Percentiles rank a stretch among this genome's conserved stretches.
These are phyloP conservation scores for Amauroascus verrucosus DNA, from an alignment of 2,329 filamentous ascomycete genomes.

Conservation along the genomic window DNA sequence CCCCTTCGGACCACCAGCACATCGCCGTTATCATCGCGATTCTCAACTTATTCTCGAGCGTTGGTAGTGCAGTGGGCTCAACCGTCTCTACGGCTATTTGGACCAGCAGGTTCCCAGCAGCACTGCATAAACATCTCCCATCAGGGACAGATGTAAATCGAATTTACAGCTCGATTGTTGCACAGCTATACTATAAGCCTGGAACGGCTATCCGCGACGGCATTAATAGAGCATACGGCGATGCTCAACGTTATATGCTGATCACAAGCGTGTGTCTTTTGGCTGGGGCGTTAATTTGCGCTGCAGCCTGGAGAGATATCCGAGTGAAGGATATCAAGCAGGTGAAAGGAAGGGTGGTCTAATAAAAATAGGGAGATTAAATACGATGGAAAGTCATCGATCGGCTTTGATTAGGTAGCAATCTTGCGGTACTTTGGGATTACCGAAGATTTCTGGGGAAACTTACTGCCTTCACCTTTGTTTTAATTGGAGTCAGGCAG, in stretches of 20 bases:
- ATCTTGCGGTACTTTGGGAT: neutral
- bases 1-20: constrained; percentile 43
- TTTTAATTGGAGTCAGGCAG: too few species aligned
- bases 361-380: constrained; percentile 16
- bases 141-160: constrained; percentile 14
- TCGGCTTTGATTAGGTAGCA: neutral
- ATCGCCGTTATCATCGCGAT: constrained; percentile 33
- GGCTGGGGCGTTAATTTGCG: constrained; percentile 23
- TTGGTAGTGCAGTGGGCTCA: constrained; percentile 25
- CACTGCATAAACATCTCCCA: constrained; percentile 18
- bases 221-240: constrained; percentile 39
- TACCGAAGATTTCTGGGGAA: too few species aligned
- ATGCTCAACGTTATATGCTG: constrained; percentile 36
- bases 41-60: constrained; percentile 21
- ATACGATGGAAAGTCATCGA: neutral
- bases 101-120: constrained; percentile 20
- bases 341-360: constrained; percentile 35
- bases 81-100: constrained; percentile 26
- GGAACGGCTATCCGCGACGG: constrained; percentile 34
- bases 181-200: constrained; percentile 27
- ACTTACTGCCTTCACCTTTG: too few species aligned
- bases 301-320: constrained; percentile 41
- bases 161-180: constrained; percentile 20
- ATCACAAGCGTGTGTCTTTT: constrained; percentile 24
- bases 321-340: constrained; percentile 38